Evolutionary conservation across 1,284 basidiomycete genomes (phyloP), one percentile per base, ranked within the genome.

Genomic region (Cutaneotrichosporon cutaneum): DNA sequence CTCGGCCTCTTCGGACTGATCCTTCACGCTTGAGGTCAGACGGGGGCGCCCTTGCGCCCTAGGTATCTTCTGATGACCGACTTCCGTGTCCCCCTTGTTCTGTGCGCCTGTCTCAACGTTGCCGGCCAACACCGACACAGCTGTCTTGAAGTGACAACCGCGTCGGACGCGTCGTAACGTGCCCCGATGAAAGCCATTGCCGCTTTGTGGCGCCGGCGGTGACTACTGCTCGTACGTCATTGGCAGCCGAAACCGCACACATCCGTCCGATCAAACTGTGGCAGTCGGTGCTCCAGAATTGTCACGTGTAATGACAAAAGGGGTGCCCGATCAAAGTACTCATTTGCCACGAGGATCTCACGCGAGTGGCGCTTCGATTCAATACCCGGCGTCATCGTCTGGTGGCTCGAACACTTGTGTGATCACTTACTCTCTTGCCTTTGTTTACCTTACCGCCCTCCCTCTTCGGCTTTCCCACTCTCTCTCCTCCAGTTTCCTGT

Each of bases 201-300:
- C 45, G 45, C 45, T 48, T 48, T 48, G 24, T 48, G 45, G 45
- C 45, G 45, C 45, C 45, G 45, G 45, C 22, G 45, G 45, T 48
- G 45, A 27, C 22, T 24, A 22, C 11, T 27, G 13, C 45, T 27
- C 39, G 18, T 42, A 42, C 39, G 45, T 48, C 45, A 48, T 48
- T 45, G 44, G n/a, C 44, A 45, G 44, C 44, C 44, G n/a, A 22
- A 48, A 26, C 22, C 1, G 5, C 24, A 14, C 39, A n/a, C n/a
- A 36, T 16, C 35, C 35, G 39, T 6, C 16, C 18, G 39, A 42
- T 42, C 18, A 18, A 18, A 42, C 5, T 42, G 39, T 42, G 39
- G 39, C 39, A 42, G 4, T 42, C 18, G 5, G 5, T 42, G 39
- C 39, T 42, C 39, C 39, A 42, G 35, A 42, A n/a, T 0, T 18